Percentiles rank a stretch among this genome's conserved stretches.
phyloP scores from a whole-genome alignment of 2,329 filamentous ascomycete species.

The Curvularia lunata region DNA sequence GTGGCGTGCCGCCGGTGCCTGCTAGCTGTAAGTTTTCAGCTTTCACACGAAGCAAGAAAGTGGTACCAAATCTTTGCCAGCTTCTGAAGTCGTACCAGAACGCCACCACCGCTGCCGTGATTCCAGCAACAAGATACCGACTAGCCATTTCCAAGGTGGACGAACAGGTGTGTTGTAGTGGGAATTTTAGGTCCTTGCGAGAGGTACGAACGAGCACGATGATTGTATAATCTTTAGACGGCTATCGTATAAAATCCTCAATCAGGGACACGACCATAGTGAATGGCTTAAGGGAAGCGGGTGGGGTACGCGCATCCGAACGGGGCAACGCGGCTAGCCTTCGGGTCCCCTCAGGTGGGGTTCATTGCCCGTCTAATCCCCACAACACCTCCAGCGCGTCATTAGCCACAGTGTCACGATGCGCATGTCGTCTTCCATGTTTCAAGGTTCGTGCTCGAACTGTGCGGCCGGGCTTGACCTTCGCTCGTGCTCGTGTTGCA shows the following conservation, averaged over 20 bases:
- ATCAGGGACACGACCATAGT: not conserved
- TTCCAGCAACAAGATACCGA: slow-evolving; percentile 19
- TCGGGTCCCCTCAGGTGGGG: slow-evolving; percentile 21
- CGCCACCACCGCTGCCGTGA: slow-evolving; percentile 21
- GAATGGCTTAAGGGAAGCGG: not conserved
- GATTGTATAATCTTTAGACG: not conserved
- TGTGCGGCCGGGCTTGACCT: not conserved
- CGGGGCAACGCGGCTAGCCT: slow-evolving; percentile 6
- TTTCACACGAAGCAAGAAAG: not conserved
- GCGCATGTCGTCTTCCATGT: not conserved
- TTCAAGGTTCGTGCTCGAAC: not conserved
- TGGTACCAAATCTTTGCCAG: slow-evolving; percentile 31
- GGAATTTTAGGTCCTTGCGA: not conserved
- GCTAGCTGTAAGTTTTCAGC: slow-evolving; percentile 5
- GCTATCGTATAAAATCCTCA: not conserved
- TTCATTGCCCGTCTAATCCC: slow-evolving; percentile 17
- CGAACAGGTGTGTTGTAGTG: not conserved
- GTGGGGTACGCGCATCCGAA: slow-evolving; percentile 2
- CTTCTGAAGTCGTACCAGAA: slow-evolving; percentile 35
- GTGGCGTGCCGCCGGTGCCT: slow-evolving; percentile 44
- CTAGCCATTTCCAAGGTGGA: slow-evolving; percentile 5
- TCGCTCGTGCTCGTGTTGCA: not conserved
- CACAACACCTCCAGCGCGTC: slow-evolving; percentile 5
- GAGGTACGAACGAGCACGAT: not conserved
- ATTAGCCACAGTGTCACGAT: slow-evolving; percentile 6